A percentile compares a stretch with the other conserved stretches of the same genome.
Conservation (phyloP, 768 basidiomycete genomes). For the Dioszegia hungarica region DNA sequence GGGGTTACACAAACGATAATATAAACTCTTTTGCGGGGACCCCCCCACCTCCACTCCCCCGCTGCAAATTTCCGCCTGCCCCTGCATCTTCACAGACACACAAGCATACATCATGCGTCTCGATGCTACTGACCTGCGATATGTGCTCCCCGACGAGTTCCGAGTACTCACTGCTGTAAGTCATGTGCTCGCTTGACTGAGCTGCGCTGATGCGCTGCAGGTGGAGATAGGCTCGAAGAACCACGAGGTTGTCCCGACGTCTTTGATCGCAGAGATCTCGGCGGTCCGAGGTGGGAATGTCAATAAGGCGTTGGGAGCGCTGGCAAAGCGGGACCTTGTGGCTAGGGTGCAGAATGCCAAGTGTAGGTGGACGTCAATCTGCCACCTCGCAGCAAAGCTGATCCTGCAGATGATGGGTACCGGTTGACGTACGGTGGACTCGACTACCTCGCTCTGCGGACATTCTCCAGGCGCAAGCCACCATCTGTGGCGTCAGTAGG, state of each 20-base stretch:
- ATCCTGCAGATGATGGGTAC: constrained; percentile 80
- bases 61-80: neutral
- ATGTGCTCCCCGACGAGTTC: constrained; percentile 87
- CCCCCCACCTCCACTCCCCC: no score
- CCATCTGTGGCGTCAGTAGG: constrained; percentile 86
- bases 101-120: constrained; percentile 64
- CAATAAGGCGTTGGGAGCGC: constrained; percentile 81
- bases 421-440: constrained; percentile 97
- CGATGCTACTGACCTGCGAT: constrained; percentile 89
- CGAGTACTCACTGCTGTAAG: constrained; percentile 87
- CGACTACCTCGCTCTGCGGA: constrained; percentile 89
- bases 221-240: constrained; percentile 98
- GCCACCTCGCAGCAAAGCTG: neutral
- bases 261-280: constrained; percentile 84
- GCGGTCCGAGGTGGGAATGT: constrained; percentile 88
- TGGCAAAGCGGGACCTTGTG: constrained; percentile 87
- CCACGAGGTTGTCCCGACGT: constrained; percentile 87
- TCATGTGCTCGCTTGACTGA: neutral
- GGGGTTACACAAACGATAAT: no score
- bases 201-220: constrained; percentile 50
- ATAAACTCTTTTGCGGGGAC: neutral
- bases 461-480: constrained; percentile 69
- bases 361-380: constrained; percentile 57
- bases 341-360: constrained; percentile 85
- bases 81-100: neutral